Evolutionary conservation across 768 basidiomycete species (phyloP).

Genomic region (Rhodotorula babjevae): DNA sequence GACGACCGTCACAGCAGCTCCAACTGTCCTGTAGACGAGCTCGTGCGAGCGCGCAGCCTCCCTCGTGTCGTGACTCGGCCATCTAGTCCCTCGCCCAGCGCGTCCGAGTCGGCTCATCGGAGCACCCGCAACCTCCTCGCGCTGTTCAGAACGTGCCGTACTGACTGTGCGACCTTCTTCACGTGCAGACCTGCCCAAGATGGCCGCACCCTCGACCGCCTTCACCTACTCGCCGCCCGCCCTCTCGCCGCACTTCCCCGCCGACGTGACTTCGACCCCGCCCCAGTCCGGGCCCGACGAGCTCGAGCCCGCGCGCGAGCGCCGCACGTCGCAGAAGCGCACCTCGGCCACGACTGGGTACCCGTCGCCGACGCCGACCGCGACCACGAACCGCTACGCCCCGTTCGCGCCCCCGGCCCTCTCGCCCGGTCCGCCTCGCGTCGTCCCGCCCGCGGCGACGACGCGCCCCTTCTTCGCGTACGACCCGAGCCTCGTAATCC

Average conservation of each 20-base stretch:
- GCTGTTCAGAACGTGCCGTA: not conserved
- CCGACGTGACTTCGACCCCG: slow-evolving; percentile 1
- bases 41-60: too few species aligned
- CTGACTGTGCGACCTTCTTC: not conserved
- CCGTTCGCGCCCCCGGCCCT: not conserved
- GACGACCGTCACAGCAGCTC: too few species aligned
- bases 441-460: not conserved
- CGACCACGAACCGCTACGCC: too few species aligned
- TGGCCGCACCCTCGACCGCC: slow-evolving; percentile 26
- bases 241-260: not conserved
- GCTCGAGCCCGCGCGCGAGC: not conserved
- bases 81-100: too few species aligned
- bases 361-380: not conserved
- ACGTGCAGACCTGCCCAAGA: not conserved
- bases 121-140: too few species aligned
- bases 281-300: not conserved
- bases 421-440: not conserved
- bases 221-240: slow-evolving; percentile 22
- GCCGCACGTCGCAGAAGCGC: slow-evolving; percentile 11
- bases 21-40: too few species aligned
- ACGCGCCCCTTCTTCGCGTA: not conserved
- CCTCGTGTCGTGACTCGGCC: too few species aligned
- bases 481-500: slow-evolving; percentile 33
- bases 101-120: too few species aligned
- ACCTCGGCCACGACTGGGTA: not conserved